Evolutionary conservation across 495 filamentous ascomycete genomes (phyloP), one percentile per base, ranked within the genome.

Genomic region (Penicillium robsamsonii): DNA sequence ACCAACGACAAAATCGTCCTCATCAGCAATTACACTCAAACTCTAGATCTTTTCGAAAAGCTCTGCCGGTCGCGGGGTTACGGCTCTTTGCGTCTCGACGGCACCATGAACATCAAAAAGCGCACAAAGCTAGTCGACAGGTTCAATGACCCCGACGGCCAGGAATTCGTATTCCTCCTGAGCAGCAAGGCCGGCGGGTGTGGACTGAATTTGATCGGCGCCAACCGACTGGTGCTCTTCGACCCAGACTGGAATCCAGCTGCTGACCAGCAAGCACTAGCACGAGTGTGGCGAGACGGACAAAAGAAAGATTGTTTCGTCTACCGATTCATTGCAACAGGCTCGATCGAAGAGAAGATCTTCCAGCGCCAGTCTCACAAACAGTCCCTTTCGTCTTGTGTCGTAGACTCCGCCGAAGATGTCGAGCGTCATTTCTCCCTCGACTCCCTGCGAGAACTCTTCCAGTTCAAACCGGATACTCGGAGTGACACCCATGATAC

Each of bases 271-370:
- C 95, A 99, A 74, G 95, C 95, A 1, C 79, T 97, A 18, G 95
- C 95, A 7, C 88, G 95, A 71, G 95, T 97, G 10, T 97, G 94
- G 94, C 90, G 95, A 73, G 95, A 97, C 61, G 95, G 95, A 0
- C 95, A 99, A 67, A 97, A 96, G 80, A 99, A 99, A 65, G 92
- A 97, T 67, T 97, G 95, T 61, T 97, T 99, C 63, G 94, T 99
- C 24, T 99, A 99, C 75, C 90, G 95, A 30, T 97, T 99, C 76
- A 97, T 99, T 60, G 88, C 92, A 1, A 97, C 95, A 0, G 94
- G 95, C 2, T 96, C 94, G 0, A 99, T 99, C 66, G 94, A 99
- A 67, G 94, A 99, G 72, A 99, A 99, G 77, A 97, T 99, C 67
- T 99, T 99, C 80, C 95, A 97, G 73, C 85, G 94, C 7, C 94